These are phyloP conservation scores for Phytophthora pistaciae DNA, from an alignment of 352 stramenopile species.

Conservation along the genomic window DNA sequence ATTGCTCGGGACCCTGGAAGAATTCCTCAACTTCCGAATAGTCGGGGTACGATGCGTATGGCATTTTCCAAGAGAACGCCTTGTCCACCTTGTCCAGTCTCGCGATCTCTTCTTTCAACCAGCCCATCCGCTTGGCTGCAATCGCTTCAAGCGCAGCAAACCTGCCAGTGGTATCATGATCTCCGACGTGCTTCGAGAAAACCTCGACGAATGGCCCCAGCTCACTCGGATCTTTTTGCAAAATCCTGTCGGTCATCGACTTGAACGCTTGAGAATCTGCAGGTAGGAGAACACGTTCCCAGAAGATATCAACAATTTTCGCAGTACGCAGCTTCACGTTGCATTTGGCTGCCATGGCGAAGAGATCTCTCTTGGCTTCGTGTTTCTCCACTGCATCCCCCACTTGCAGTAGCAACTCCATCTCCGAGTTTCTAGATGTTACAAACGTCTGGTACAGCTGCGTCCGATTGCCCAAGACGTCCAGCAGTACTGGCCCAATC, in stretches of 20 bases:
- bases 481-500: not conserved
- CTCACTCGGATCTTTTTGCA: not conserved
- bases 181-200: not conserved
- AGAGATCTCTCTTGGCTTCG: not conserved
- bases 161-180: not conserved
- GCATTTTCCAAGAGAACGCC: not conserved
- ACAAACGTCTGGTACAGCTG: not conserved
- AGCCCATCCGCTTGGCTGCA: not conserved
- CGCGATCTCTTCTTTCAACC: not conserved
- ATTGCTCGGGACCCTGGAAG: not conserved
- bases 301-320: not conserved
- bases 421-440: not conserved
- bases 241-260: no score
- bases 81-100: not conserved
- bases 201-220: not conserved
- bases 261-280: not conserved
- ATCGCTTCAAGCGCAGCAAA: not conserved
- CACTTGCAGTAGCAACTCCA: not conserved
- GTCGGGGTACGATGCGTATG: not conserved
- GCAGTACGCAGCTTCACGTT: not conserved
- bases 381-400: not conserved
- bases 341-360: not conserved
- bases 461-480: not conserved
- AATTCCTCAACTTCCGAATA: not conserved
- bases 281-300: not conserved